phyloP scores from a whole-genome alignment of 768 basidiomycete genomes.

The Imleria badia region DNA sequence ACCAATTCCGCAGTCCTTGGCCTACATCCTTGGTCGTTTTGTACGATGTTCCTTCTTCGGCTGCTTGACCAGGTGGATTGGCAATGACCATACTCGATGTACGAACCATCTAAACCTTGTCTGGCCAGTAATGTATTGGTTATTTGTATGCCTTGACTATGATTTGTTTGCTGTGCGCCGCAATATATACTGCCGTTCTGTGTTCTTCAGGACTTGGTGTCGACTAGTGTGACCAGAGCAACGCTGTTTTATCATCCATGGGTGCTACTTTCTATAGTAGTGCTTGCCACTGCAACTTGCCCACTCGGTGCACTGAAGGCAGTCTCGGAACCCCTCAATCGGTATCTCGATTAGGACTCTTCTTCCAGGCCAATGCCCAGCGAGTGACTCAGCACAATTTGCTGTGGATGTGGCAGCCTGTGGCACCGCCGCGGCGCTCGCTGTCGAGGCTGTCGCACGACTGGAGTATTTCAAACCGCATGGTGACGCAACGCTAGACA shows the following conservation, averaged over 20 bases:
- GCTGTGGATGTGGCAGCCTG: background rate
- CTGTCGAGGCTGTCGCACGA: background rate
- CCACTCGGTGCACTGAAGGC: background rate
- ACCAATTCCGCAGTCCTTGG: conserved; percentile 59
- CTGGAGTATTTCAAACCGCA: background rate
- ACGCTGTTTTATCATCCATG: conserved; percentile 1
- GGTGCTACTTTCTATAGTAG: no score
- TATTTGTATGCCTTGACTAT: background rate
- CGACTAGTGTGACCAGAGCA: background rate
- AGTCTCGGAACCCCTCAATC: background rate
- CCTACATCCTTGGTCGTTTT: conserved; percentile 63
- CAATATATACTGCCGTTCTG: background rate
- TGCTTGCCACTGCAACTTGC: no score
- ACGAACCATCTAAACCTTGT: background rate
- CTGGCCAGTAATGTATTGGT: conserved; percentile 2
- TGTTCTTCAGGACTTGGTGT: background rate
- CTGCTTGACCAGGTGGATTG: conserved; percentile 15
- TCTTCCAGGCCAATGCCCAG: no score
- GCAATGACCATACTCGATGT: background rate
- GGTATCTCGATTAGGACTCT: no score
- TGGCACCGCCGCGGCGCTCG: conserved; percentile 1
- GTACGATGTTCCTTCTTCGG: conserved; percentile 26
- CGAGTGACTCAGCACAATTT: no score
- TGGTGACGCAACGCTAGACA: background rate
- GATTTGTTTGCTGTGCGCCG: background rate